Conservation (phyloP, 1,139 yeast species). For the Schwanniomyces etchellsii region DNA sequence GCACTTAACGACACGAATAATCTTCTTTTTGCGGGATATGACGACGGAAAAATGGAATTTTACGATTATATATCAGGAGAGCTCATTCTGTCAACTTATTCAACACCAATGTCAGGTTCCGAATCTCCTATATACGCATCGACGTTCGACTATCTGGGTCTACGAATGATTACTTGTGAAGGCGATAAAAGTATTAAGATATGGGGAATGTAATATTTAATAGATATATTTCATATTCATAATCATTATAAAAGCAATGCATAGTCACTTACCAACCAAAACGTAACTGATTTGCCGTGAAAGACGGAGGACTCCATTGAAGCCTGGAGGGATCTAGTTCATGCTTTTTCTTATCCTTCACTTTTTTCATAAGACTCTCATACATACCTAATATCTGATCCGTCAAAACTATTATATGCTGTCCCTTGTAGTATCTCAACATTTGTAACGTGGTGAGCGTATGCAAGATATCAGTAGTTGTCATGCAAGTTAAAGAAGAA, state of each 20-base stretch:
- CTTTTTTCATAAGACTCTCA: slow-evolving; percentile 58
- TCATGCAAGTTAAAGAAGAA: slow-evolving; percentile 83
- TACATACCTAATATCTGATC: slow-evolving; percentile 77
- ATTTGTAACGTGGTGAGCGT: slow-evolving; percentile 89
- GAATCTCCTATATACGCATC: slow-evolving; percentile 68
- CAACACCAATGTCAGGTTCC: slow-evolving; percentile 62
- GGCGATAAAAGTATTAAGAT: slow-evolving; percentile 85
- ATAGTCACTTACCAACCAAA: slow-evolving; percentile 82
- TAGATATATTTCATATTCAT: neutral
- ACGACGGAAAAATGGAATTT: slow-evolving; percentile 72
- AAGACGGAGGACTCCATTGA: slow-evolving; percentile 93
- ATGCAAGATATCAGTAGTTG: slow-evolving; percentile 91
- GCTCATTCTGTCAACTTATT: slow-evolving; percentile 47
- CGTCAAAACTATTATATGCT: slow-evolving; percentile 86
- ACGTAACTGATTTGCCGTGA: slow-evolving; percentile 91
- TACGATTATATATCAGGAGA: slow-evolving; percentile 75
- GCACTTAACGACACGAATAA: slow-evolving; percentile 58
- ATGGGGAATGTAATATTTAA: slow-evolving; percentile 43
- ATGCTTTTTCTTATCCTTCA: slow-evolving; percentile 64
- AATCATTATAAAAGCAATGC: neutral
- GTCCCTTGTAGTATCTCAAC: slow-evolving; percentile 90
- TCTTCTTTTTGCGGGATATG: slow-evolving; percentile 76
- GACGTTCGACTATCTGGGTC: slow-evolving; percentile 73
- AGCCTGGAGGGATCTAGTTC: slow-evolving; percentile 67
- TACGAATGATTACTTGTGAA: slow-evolving; percentile 79